Conservation (phyloP, 257 asterid genomes). For the Nicotiana obtusifolia region DNA sequence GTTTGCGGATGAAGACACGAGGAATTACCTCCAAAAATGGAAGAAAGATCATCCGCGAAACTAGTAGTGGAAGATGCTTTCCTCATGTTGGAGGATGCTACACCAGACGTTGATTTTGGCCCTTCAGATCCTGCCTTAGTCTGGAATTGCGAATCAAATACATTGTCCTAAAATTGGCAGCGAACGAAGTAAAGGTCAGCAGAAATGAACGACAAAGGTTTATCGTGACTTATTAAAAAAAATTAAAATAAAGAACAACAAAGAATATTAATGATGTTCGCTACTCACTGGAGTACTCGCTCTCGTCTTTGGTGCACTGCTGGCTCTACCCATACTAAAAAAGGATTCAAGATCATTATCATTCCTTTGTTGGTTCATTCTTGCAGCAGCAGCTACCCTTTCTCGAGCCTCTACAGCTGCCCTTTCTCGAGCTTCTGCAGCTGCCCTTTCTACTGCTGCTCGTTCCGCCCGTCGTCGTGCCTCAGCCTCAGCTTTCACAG, state of each 20-base stretch:
- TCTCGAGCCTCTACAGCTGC: conserved; percentile 82
- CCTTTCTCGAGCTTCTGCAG: conserved; percentile 90
- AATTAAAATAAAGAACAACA: neutral
- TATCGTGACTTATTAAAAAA: neutral
- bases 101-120: conserved; percentile 57
- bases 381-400: conserved; percentile 71
- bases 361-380: conserved; percentile 63
- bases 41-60: conserved; percentile 88
- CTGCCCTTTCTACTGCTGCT: conserved; percentile 87
- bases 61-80: conserved; percentile 72
- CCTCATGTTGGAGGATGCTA: conserved; percentile 60
- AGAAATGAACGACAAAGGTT: neutral
- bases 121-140: conserved; percentile 59
- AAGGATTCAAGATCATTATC: conserved; percentile 87
- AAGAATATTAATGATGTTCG: conserved; percentile 3
- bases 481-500: conserved; percentile 42
- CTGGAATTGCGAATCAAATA: conserved; percentile 60
- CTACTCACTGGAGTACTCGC: conserved; percentile 64
- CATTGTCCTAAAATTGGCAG: conserved; percentile 51
- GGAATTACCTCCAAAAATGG: conserved; percentile 73
- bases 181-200: conserved; percentile 10
- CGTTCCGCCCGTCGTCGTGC: conserved; percentile 82
- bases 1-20: neutral
- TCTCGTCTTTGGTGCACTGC: conserved; percentile 85
- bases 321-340: conserved; percentile 78